phyloP scores from a whole-genome alignment of 2,329 filamentous ascomycete species.

The Coniella vitis region DNA sequence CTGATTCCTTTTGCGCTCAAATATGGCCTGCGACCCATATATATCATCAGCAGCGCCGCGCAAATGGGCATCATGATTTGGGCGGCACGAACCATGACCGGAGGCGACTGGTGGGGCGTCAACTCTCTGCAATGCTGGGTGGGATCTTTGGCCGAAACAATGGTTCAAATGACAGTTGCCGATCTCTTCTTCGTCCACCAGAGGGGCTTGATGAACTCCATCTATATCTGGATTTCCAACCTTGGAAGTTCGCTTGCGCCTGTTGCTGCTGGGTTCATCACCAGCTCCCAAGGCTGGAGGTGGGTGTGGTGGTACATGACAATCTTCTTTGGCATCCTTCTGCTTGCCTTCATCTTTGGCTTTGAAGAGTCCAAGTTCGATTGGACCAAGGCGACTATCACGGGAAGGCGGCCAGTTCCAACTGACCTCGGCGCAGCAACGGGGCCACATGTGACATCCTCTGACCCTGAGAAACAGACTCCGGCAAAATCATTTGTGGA shows the following conservation, averaged over 20 bases:
- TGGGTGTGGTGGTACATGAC: constrained; percentile 17
- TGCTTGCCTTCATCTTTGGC: constrained; percentile 11
- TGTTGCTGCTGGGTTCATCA: constrained; percentile 15
- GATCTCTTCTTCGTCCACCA: constrained; percentile 44
- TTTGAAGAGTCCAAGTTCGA: constrained; percentile 17
- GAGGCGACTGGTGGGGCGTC: constrained; percentile 34
- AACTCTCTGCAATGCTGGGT: constrained; percentile 37
- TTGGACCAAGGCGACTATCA: constrained; percentile 9
- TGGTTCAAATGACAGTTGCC: constrained; percentile 40
- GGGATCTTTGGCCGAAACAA: constrained; percentile 35
- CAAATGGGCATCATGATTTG: constrained; percentile 32
- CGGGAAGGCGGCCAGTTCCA: background rate
- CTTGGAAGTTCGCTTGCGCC: constrained; percentile 21
- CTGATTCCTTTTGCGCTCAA: constrained; percentile 40
- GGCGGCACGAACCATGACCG: constrained; percentile 34
- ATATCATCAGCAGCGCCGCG: constrained; percentile 33
- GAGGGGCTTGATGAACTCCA: constrained; percentile 37
- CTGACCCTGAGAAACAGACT: constrained; percentile 10
- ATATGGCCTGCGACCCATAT: constrained; percentile 38
- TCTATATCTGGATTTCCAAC: constrained; percentile 35
- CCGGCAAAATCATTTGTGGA: background rate
- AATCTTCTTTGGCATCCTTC: constrained; percentile 12
- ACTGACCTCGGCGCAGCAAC: background rate
- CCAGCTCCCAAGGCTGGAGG: constrained; percentile 14
- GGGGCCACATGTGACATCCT: background rate